Base-by-base conservation (phyloP, 164 flowering plant genomes). In the Kalanchoe fedtschenkoi region DNA sequence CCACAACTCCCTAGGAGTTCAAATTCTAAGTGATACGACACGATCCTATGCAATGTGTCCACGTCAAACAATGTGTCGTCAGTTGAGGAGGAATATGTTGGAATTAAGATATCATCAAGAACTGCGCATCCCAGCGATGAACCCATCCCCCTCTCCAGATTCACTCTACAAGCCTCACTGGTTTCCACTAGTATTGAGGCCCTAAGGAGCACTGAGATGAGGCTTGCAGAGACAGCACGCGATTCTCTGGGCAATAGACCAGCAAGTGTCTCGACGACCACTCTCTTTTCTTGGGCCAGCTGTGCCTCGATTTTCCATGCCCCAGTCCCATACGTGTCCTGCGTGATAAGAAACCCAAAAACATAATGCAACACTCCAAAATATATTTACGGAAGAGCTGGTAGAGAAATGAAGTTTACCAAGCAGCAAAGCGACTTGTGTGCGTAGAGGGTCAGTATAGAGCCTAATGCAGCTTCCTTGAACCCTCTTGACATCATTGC, bases 401-500 rank as follows among this genome's bases (percentile, higher is more conserved):
- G 64, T 66, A 21, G n/a, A 64, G 32, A 35, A n/a, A 28, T 19
- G 0, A 33, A 32, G 6, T 87, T 83, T 78, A 93, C 98, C 96
- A 90, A 81, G 66, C 95, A 90, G 77, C 95, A 81, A 17, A 93
- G 92, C 62, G 97, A 85, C 67, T 90, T 85, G 73, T 88, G 95
- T 5, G 95, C 93, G 64, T 93, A 93, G 4, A 90, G 86, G 95
- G 88, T 93, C 0, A 93, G 88, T 14, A 90, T 66, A 0, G 99
- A 93, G 58, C 87, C 96, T 46, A 93, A 81, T 21, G 92, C 89
- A 68, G 72, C 78, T 47, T 81, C 88, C 58, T 84, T 83, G 62
- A 87, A 83, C 28, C 97, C 99, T 65, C 92, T 83, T 5, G 89
- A 81, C 72, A 82, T 79, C 97, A 93, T 87, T 47, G 99, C 89